Evolutionary conservation across 2,329 filamentous ascomycete species (phyloP).

Genomic region (Epichloe baconii): DNA sequence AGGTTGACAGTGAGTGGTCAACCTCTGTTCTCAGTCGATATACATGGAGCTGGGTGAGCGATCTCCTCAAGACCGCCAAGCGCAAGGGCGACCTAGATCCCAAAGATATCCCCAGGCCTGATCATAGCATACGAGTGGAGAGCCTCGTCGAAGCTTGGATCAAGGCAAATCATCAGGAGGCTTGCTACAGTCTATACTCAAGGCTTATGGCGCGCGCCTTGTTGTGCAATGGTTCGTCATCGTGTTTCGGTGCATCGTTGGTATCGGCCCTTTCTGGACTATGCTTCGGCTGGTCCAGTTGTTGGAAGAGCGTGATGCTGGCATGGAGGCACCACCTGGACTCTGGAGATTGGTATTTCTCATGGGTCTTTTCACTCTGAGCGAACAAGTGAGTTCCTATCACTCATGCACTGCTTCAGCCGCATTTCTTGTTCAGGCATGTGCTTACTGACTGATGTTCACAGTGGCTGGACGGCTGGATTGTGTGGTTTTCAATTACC

Average conservation of each 20-base stretch:
- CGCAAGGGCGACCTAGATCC: conserved; percentile 48
- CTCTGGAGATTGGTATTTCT: conserved; percentile 57
- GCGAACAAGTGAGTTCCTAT: conserved; percentile 26
- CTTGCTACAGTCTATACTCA: conserved; percentile 48
- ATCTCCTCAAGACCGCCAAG: conserved; percentile 39
- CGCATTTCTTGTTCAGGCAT: not conserved
- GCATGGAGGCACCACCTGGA: conserved; percentile 32
- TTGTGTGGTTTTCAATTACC: conserved; percentile 54
- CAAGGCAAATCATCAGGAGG: conserved; percentile 29
- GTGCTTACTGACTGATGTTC: conserved; percentile 4
- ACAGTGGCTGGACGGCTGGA: conserved; percentile 48
- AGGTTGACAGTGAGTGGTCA: conserved; percentile 52
- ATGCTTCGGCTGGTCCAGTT: conserved; percentile 52
- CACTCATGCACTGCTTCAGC: not conserved
- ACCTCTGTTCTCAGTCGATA: conserved; percentile 46
- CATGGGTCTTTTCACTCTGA: conserved; percentile 46
- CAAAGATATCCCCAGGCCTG: conserved; percentile 47
- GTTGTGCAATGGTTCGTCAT: conserved; percentile 46
- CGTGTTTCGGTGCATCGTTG: conserved; percentile 39
- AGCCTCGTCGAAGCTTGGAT: conserved; percentile 39
- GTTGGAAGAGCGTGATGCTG: conserved; percentile 42
- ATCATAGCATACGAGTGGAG: conserved; percentile 38
- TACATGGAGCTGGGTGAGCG: conserved; percentile 51
- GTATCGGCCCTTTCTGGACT: conserved; percentile 57
- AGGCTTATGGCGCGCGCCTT: conserved; percentile 43